phyloP scores from a whole-genome alignment of 805 yeast genomes.

The Nakazawaea anatomiae region DNA sequence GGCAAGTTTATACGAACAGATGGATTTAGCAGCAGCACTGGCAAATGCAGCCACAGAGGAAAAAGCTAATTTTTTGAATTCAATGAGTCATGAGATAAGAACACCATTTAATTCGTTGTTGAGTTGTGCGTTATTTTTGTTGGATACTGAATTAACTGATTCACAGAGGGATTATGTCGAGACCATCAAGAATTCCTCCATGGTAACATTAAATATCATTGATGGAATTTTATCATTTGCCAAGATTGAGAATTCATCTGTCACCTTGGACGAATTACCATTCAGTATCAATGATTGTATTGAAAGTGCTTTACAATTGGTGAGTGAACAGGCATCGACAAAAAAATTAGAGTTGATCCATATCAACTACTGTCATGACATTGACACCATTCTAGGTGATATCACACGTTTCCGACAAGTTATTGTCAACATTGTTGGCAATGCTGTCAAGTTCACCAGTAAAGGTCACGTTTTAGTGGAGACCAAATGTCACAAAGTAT shows the following conservation, averaged over 20 bases:
- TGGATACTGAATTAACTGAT: conserved; percentile 38
- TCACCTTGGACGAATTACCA: conserved; percentile 35
- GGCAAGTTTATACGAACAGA: conserved; percentile 38
- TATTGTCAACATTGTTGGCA: conserved; percentile 45
- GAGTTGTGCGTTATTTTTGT: conserved; percentile 41
- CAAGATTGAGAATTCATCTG: conserved; percentile 50
- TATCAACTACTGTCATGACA: conserved; percentile 32
- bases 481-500: conserved; percentile 20
- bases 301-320: conserved; percentile 40
- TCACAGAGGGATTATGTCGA: conserved; percentile 46
- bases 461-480: conserved; percentile 36
- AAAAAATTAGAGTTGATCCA: conserved; percentile 40
- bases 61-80: conserved; percentile 46
- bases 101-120: conserved; percentile 50
- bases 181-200: conserved; percentile 43
- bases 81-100: conserved; percentile 53
- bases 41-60: conserved; percentile 52
- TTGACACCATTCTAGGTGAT: conserved; percentile 38
- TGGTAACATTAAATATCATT: conserved; percentile 45
- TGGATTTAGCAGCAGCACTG: conserved; percentile 45
- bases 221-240: conserved; percentile 51
- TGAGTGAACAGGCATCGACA: conserved; percentile 40
- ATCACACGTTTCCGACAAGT: conserved; percentile 45
- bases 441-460: conserved; percentile 46
- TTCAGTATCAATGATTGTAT: conserved; percentile 39